Evolutionary conservation across 176 grass and related monocot genomes (phyloP).

Genomic region (Miscanthus lutarioriparius): DNA sequence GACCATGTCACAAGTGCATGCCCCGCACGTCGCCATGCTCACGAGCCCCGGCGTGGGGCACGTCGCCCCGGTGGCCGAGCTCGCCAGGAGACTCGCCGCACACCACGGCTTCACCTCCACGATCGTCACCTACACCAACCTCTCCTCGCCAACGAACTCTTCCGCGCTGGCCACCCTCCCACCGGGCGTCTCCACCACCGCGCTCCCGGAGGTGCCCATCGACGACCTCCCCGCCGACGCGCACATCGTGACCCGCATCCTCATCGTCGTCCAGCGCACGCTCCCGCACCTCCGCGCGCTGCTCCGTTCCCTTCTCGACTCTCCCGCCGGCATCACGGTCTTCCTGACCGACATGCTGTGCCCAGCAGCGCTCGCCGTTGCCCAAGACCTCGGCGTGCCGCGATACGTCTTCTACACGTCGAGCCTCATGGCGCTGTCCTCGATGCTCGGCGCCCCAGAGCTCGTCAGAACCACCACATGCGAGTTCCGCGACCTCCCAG

Average conservation of each 20-base stretch:
- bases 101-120: constrained; percentile 42
- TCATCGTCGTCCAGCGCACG: background rate
- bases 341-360: constrained; percentile 45
- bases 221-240: constrained; percentile 43
- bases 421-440: constrained; percentile 24
- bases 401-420: constrained; percentile 37
- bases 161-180: constrained; percentile 32
- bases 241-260: background rate
- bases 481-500: constrained; percentile 44
- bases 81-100: constrained; percentile 15
- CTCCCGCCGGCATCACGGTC: constrained; percentile 3
- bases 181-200: constrained; percentile 8
- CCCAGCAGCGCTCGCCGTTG: constrained; percentile 22
- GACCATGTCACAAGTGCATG: background rate
- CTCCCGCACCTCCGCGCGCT: constrained; percentile 1
- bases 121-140: constrained; percentile 42
- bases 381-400: constrained; percentile 32
- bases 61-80: constrained; percentile 38
- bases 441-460: constrained; percentile 15
- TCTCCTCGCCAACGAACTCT: constrained; percentile 20
- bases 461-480: constrained; percentile 27
- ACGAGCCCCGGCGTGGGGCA: constrained; percentile 46
- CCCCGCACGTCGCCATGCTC: constrained; percentile 23
- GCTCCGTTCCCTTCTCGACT: constrained; percentile 19
- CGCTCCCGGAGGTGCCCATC: constrained; percentile 43